Evolutionary conservation across 108 stramenopile genomes (phyloP), one percentile per base, ranked within the genome.

Genomic region (Nitzschia putrida): DNA sequence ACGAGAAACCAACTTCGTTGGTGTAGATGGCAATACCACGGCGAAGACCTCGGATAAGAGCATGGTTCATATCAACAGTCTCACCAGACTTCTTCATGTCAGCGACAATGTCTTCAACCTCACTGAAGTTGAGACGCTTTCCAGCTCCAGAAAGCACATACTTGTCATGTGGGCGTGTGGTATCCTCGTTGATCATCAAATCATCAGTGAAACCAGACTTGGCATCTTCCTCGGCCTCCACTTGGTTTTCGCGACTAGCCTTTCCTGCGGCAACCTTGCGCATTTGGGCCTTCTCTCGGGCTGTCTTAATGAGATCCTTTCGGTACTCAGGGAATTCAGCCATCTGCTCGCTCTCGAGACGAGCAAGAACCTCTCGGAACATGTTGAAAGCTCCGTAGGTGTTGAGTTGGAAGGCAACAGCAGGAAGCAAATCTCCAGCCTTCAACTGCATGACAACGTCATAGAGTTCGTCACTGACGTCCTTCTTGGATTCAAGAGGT

Each of bases 21-120:
- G 98, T 98, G 89, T 98, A 99, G 74, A 99, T 93, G 61, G 97
- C 98, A 69, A 99, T 94, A 58, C 98, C 98, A 78, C 98, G 90
- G 71, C 97, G 92, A 26, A 99, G 86, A 34, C 96, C 98, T 61
- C 97, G 93, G 51, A 99, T 95, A 26, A 97, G 87, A 39, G 97
- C 95, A 75, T 99, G 98, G 70, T 92, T 85, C 61, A 94, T 85
- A 53, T 90, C 86, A 43, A 95, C 89, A 16, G 85, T 86, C 54
- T 97, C 93, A 45, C 94, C 92, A 53, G 92, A 78, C 72, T 94
- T 96, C 73, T 95, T 92, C 90, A 97, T 94, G 69, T 97, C 96
- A 58, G 85, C 81, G 61, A 95, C 90, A 61, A 97, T 94, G 59
- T 92, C 96, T 67, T 96, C 95, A 24, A 97, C 92, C 77, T 98